These are phyloP conservation scores for Cajanus cajan DNA, from an alignment of 306 rosid species.

Conservation along the genomic window DNA sequence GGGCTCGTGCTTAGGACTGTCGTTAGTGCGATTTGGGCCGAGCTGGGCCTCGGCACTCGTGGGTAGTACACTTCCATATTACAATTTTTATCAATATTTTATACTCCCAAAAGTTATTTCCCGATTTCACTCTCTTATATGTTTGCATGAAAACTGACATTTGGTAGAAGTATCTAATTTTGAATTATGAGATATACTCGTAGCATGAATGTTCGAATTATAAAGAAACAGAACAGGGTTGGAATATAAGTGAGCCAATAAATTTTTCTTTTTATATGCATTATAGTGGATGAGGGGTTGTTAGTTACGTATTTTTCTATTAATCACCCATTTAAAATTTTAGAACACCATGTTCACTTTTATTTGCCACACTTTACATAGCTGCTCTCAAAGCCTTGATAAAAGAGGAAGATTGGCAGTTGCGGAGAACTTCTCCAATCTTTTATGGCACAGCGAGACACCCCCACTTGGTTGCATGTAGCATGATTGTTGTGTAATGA, in stretches of 20 bases:
- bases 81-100: not conserved
- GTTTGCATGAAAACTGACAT: conserved; percentile 17
- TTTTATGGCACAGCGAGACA: not conserved
- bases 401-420: not conserved
- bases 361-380: not conserved
- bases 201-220: not conserved
- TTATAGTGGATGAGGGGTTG: not conserved
- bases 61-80: too few relatives aligned
- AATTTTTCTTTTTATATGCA: not conserved
- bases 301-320: not conserved
- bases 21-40: too few relatives aligned
- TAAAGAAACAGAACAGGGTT: not conserved
- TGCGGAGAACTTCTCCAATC: not conserved
- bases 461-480: not conserved
- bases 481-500: not conserved
- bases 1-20: too few relatives aligned
- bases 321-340: not conserved
- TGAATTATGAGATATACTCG: not conserved
- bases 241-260: not conserved
- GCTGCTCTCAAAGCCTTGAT: not conserved
- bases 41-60: too few relatives aligned
- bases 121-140: not conserved
- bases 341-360: not conserved
- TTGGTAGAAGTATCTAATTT: conserved; percentile 6
- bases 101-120: not conserved